Conservation (phyloP, 176 grass and related monocot genomes). For the Canna indica region DNA sequence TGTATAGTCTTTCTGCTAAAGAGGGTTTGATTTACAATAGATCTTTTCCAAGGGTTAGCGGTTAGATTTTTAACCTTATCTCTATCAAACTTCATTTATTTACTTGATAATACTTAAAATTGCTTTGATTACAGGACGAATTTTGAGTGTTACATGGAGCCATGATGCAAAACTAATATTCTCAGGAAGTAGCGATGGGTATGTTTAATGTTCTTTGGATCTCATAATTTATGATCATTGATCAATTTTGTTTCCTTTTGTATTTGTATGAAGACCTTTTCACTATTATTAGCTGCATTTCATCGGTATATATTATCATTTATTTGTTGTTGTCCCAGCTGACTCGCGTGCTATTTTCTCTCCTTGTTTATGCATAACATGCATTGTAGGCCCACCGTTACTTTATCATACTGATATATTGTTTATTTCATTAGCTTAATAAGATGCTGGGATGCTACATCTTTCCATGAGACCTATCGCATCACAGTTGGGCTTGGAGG, state of each 20-base stretch:
- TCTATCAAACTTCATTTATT: constrained; percentile 1
- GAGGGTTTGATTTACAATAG: constrained; percentile 66
- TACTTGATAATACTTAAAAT: not conserved
- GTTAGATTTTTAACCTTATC: constrained; percentile 37
- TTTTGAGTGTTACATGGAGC: constrained; percentile 90
- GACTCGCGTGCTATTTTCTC: not conserved
- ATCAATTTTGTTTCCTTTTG: not conserved
- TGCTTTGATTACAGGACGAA: constrained; percentile 38
- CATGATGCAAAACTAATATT: constrained; percentile 60
- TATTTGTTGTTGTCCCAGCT: not conserved
- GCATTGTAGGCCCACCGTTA: not conserved
- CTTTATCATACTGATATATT: not conserved
- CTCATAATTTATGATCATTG: not conserved
- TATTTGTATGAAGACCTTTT: not conserved
- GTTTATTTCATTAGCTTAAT: constrained; percentile 44
- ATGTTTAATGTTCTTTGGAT: constrained; percentile 21
- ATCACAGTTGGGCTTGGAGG: constrained; percentile 86
- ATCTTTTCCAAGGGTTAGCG: constrained; percentile 76
- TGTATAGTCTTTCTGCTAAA: constrained; percentile 64
- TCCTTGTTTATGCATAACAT: not conserved
- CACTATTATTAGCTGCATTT: not conserved
- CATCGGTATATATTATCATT: not conserved
- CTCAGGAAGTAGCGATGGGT: constrained; percentile 91
- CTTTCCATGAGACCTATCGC: constrained; percentile 77
- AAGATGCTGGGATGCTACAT: constrained; percentile 80